These are phyloP conservation scores for Truncatella angustata DNA, from an alignment of 2,329 filamentous ascomycete species.

Conservation along the genomic window DNA sequence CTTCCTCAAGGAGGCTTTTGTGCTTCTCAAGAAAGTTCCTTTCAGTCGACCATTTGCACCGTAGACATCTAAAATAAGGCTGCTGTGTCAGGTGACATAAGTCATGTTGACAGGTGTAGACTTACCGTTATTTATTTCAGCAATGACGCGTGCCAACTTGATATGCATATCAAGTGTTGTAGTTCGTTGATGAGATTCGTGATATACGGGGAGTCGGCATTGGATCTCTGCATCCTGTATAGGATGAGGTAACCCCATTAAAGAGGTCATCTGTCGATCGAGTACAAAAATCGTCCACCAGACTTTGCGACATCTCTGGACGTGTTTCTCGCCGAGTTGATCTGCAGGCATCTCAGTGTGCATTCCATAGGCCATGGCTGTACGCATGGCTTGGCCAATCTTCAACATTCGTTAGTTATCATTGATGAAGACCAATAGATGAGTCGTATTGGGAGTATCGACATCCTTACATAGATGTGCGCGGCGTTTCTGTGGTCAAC, in stretches of 20 bases:
- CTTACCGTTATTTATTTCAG: slow-evolving; percentile 29
- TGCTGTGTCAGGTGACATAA: not conserved
- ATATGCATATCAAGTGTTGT: slow-evolving; percentile 32
- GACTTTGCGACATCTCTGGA: slow-evolving; percentile 45
- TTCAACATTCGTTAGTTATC: slow-evolving; percentile 15
- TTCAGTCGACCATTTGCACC: slow-evolving; percentile 27
- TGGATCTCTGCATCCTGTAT: slow-evolving; percentile 50
- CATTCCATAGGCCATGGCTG: slow-evolving; percentile 48
- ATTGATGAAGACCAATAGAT: not conserved
- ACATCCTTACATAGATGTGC: slow-evolving; percentile 39
- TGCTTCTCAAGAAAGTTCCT: slow-evolving; percentile 29
- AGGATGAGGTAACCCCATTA: slow-evolving; percentile 50
- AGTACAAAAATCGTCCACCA: slow-evolving; percentile 56
- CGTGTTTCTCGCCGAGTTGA: slow-evolving; percentile 36
- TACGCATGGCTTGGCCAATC: slow-evolving; percentile 51
- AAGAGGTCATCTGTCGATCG: slow-evolving; percentile 51
- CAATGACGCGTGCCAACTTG: slow-evolving; percentile 27
- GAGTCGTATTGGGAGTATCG: not conserved
- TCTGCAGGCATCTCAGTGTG: slow-evolving; percentile 48
- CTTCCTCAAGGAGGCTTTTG: slow-evolving; percentile 26
- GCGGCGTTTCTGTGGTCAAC: slow-evolving; percentile 45
- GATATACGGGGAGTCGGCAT: slow-evolving; percentile 33
- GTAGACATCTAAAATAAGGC: slow-evolving; percentile 24
- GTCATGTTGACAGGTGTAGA: fast-evolving
- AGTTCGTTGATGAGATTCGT: slow-evolving; percentile 22